Base-by-base conservation (phyloP, 2,329 filamentous ascomycete genomes). In the Juglanconis sp. region DNA sequence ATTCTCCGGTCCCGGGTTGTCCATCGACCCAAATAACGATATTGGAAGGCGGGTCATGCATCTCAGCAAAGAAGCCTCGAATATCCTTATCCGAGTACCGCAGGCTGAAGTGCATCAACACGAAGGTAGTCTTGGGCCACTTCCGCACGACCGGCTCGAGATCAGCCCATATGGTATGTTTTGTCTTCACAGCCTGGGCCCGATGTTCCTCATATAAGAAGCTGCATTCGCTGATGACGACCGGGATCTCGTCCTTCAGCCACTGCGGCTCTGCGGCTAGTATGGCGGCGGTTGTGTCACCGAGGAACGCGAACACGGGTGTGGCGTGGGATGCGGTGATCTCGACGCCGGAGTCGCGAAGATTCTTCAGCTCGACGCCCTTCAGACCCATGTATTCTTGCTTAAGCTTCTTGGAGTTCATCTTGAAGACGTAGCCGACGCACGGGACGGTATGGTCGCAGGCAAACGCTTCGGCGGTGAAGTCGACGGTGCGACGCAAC, bases 191-290 rank as follows among this genome's bases (percentile, higher is more conserved):
- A 1, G 78, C 78, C 68, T 80, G 78, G 2, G 65, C 67, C 17
- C 72, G 67, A 65, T 81, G 79, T 64, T 75, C 71, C 44, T 77
- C 74, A 35, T 70, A 71, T 35, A 81, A 57, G 62, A 81, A 81
- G 59, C 77, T 80, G 65, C 79, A 81, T 68, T 81, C 79, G 0
- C 77, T 80, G 42, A 81, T 77, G 55, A 81, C 78, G 5, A 81
- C 77, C 6, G 74, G 71, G 13, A 80, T 72, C 0, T 70, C 76
- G 0, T 68, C 65, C 2, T 60, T 53, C 34, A 81, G 61, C 77
- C 78, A 80, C 31, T 67, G 63, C 0, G 77, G 77, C 55, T 68
- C 76, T 0, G 67, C 66, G 10, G 73, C 74, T 7, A 81, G 69
- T 4, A 73, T 74, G 15, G 68, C 65, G 4, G 76, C 71, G 2